A percentile compares a stretch with the other conserved stretches of the same genome.
Conservation (phyloP, 371 early-diverging fungal genomes). For the Rhizomucor miehei region DNA sequence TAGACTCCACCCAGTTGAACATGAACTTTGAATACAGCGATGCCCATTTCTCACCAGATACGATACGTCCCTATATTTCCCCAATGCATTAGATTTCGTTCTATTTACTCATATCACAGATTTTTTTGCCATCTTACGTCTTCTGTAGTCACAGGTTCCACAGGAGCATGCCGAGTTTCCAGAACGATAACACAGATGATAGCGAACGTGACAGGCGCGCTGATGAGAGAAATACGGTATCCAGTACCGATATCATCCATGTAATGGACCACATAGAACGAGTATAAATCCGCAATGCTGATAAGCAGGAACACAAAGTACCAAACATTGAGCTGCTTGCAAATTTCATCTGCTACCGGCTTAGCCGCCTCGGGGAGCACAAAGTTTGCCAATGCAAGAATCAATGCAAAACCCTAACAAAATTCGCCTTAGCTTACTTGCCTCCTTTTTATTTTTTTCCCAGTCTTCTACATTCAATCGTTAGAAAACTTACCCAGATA, state of each 20-base stretch:
- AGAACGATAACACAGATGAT: slow-evolving; percentile 24
- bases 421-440: neutral
- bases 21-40: slow-evolving; percentile 52
- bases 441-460: neutral
- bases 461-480: too few species aligned
- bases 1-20: slow-evolving; percentile 51
- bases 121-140: slow-evolving; percentile 32
- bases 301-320: slow-evolving; percentile 24
- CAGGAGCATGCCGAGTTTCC: slow-evolving; percentile 32
- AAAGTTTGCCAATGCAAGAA: slow-evolving; percentile 20
- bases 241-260: slow-evolving; percentile 14
- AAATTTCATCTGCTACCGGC: slow-evolving; percentile 19
- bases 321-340: slow-evolving; percentile 28
- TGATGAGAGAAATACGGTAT: slow-evolving; percentile 23
- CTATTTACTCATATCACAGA: slow-evolving; percentile 25
- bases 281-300: slow-evolving; percentile 23
- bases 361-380: slow-evolving; percentile 12
- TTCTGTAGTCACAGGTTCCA: slow-evolving; percentile 27
- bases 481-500: slow-evolving; percentile 27
- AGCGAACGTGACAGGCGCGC: slow-evolving; percentile 7
- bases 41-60: slow-evolving; percentile 50
- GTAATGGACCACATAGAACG: slow-evolving; percentile 28
- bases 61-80: slow-evolving; percentile 31
- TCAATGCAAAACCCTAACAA: slow-evolving; percentile 19
- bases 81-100: slow-evolving; percentile 23